phyloP scores from a whole-genome alignment of 768 basidiomycete species.

The Holtermannia corniformis region DNA sequence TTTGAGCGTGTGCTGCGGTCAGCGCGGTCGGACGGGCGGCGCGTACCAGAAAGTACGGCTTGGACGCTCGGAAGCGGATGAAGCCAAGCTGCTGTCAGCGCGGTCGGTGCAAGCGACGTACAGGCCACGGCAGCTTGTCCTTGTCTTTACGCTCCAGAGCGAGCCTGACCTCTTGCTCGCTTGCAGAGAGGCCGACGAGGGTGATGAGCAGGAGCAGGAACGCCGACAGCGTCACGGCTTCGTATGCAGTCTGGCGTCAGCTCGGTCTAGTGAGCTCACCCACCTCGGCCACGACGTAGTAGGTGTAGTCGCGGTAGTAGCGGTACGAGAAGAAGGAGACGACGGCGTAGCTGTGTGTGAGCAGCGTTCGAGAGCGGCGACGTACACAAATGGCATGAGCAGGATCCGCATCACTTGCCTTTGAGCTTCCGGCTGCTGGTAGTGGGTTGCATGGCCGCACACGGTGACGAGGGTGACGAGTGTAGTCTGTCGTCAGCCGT shows the following conservation, averaged over 20 bases:
- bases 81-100: constrained; percentile 74
- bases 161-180: constrained; percentile 54
- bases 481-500: too few relatives aligned
- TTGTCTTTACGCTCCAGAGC: constrained; percentile 76
- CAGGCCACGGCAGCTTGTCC: constrained; percentile 51
- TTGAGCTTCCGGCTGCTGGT: constrained; percentile 25
- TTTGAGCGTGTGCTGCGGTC: constrained; percentile 45
- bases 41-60: constrained; percentile 89
- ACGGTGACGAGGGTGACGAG: constrained; percentile 28
- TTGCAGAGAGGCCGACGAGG: constrained; percentile 64
- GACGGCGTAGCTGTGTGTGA: constrained; percentile 12
- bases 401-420: constrained; percentile 27
- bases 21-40: constrained; percentile 52
- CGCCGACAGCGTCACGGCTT: constrained; percentile 75
- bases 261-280: neutral
- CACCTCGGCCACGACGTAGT: constrained; percentile 27
- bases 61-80: constrained; percentile 46
- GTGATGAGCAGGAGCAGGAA: constrained; percentile 78
- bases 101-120: too few relatives aligned
- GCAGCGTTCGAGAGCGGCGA: neutral
- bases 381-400: constrained; percentile 19
- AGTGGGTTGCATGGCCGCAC: constrained; percentile 28
- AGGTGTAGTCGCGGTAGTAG: constrained; percentile 25
- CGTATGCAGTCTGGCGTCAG: constrained; percentile 17
- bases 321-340: constrained; percentile 30